Conservation (phyloP, 2,329 filamentous ascomycete species). For the Aspergillus terreus region DNA sequence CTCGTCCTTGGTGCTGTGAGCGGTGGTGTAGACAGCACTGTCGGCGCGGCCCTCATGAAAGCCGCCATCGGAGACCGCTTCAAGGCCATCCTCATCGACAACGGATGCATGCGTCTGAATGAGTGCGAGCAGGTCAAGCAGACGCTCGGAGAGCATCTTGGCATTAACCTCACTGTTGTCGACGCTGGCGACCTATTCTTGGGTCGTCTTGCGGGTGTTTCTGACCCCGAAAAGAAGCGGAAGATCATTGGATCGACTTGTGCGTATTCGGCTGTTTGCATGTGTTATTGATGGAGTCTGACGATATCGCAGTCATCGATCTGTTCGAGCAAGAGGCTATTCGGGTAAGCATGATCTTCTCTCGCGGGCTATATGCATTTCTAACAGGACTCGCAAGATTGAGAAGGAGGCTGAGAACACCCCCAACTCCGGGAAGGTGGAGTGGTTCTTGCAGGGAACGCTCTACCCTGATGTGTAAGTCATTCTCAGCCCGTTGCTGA, state of each 20-base stretch:
- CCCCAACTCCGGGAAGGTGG: conserved; percentile 67
- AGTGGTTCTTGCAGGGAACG: conserved; percentile 85
- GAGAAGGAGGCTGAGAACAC: conserved; percentile 59
- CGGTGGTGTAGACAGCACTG: conserved; percentile 86
- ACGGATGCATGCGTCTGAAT: conserved; percentile 78
- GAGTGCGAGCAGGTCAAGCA: conserved; percentile 80
- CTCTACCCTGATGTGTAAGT: conserved; percentile 58
- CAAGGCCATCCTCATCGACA: conserved; percentile 81
- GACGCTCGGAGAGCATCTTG: conserved; percentile 72
- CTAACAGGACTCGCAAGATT: conserved; percentile 34
- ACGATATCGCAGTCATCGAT: conserved; percentile 68
- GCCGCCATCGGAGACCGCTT: conserved; percentile 84
- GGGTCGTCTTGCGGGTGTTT: conserved; percentile 68
- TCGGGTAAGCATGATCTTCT: too few species aligned
- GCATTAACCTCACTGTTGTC: conserved; percentile 85
- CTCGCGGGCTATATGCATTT: too few species aligned
- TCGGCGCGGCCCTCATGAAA: conserved; percentile 80
- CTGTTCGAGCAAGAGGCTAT: conserved; percentile 63
- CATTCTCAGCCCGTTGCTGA: too few species aligned
- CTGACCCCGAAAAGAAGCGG: conserved; percentile 79
- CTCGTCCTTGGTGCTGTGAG: conserved; percentile 79
- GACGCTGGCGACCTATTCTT: conserved; percentile 77
- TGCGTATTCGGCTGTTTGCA: too few species aligned
- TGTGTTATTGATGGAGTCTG: too few species aligned
- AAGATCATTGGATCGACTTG: conserved; percentile 67